These are phyloP conservation scores for Friedmanniomyces simplex DNA, from an alignment of 495 filamentous ascomycete species.

Conservation along the genomic window DNA sequence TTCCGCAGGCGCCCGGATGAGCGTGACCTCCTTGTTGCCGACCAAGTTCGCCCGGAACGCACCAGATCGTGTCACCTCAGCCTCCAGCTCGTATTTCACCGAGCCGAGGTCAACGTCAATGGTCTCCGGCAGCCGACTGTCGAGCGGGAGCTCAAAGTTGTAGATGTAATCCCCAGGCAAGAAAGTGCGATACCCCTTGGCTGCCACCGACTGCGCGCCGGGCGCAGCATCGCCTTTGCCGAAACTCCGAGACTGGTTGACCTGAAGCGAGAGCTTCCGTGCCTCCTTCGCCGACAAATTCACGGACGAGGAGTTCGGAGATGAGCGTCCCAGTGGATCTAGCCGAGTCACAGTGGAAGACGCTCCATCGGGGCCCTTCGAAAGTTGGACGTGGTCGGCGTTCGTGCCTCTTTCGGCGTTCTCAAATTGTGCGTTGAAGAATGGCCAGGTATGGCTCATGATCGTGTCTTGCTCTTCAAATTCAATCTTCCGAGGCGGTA, in stretches of 20 bases:
- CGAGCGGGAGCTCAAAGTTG: constrained; percentile 87
- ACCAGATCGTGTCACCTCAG: constrained; percentile 76
- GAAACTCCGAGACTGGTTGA: constrained; percentile 76
- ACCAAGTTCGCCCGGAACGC: constrained; percentile 86
- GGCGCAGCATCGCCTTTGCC: constrained; percentile 62
- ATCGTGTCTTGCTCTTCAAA: constrained; percentile 71
- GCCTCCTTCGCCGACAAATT: constrained; percentile 40
- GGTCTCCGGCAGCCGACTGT: constrained; percentile 84
- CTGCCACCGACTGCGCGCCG: constrained; percentile 51
- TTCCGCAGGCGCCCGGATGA: constrained; percentile 84
- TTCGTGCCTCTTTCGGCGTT: constrained; percentile 54
- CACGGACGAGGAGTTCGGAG: constrained; percentile 39
- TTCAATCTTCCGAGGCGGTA: constrained; percentile 78
- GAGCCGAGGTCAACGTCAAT: constrained; percentile 81
- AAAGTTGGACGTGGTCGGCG: constrained; percentile 49
- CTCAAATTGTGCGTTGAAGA: constrained; percentile 65
- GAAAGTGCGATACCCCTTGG: constrained; percentile 85
- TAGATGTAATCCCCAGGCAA: constrained; percentile 87
- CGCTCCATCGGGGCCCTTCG: constrained; percentile 14
- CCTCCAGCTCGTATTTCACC: constrained; percentile 84
- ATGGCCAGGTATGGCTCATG: constrained; percentile 66
- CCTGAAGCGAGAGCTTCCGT: constrained; percentile 65
- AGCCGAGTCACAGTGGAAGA: constrained; percentile 4
- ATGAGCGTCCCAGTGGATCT: constrained; percentile 29
- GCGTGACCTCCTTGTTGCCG: constrained; percentile 70